Conservation (phyloP, 441 rosid genomes). For the Macaranga tanarius region DNA sequence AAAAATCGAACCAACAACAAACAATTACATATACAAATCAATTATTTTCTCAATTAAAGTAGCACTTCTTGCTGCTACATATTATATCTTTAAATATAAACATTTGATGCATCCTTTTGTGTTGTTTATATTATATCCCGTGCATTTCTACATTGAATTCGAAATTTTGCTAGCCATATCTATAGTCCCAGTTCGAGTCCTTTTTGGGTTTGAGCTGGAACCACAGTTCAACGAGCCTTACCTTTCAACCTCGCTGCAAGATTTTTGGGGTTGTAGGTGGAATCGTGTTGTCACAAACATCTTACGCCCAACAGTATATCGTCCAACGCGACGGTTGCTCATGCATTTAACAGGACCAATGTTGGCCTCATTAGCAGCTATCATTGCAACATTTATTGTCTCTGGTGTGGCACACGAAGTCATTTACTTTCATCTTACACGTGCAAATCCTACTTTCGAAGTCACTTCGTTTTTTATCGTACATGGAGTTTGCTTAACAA, state of each 20-base stretch:
- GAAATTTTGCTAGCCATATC: constrained; percentile 9
- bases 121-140: neutral
- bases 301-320: constrained; percentile 16
- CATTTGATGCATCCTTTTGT: neutral
- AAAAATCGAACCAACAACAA: no score
- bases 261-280: constrained; percentile 25
- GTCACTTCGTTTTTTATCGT: constrained; percentile 16
- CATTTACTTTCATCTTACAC: constrained; percentile 10
- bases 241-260: constrained; percentile 19
- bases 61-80: neutral
- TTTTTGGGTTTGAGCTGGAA: constrained; percentile 16
- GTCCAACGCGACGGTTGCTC: neutral
- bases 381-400: constrained; percentile 5
- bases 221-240: constrained; percentile 23
- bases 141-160: constrained; percentile 4
- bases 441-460: constrained; percentile 16
- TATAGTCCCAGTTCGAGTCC: neutral
- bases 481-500: constrained; percentile 16
- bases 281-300: constrained; percentile 9
- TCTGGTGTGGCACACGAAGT: constrained; percentile 18
- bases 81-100: neutral
- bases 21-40: neutral
- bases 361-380: constrained; percentile 6
- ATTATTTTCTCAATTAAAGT: neutral
- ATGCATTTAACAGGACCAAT: neutral